Evolutionary conservation across 1,284 basidiomycete species (phyloP), one percentile per base, ranked within the genome.

Genomic region (Fomitopsis palustris): DNA sequence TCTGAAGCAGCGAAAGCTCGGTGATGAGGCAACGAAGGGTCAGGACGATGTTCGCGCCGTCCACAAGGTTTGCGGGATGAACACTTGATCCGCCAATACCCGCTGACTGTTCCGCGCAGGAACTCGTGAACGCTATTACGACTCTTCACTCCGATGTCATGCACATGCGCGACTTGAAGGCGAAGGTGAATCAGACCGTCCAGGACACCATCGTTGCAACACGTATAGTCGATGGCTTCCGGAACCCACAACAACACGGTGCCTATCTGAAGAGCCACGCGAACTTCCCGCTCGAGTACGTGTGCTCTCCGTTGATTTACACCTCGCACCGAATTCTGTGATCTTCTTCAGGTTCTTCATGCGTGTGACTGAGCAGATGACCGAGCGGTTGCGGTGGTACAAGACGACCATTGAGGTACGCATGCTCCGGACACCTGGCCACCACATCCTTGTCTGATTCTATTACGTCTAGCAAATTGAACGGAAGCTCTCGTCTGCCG

Each of bases 281-380:
- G 1, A 78, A 75, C n/a, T 94, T 93, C 74, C 91, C 92, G n/a
- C 76, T 90, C 17, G 90, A 93, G 88, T 92, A 64, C 56, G 85
- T 77, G 60, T 37, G 45, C 42, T 23, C 16, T 41, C 21, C 47
- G 12, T 25, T 23, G 25, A 21, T 25, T 21, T 8, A 16, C 25
- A 14, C 35, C 47, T 45, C 39, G 31, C 27, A 33, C 21, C 23
- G 3, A 23, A 51, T 19, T 31, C 29, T 27, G 41, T 33, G 16
- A 23, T 6, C 38, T 23, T 23, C 12, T 52, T 2, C 59, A 92
- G 90, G 66, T 92, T 86, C 74, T 93, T 93, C 75, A 80, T 76
- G 37, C 81, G 89, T 25, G 83, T 90, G 39, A 84, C 87, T 19
- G 80, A 84, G 59, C 83, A 92, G 65, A 87, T 93, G 81, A 78